phyloP scores from a whole-genome alignment of 331 rosid species.

The Rhamnella rubrinervis region DNA sequence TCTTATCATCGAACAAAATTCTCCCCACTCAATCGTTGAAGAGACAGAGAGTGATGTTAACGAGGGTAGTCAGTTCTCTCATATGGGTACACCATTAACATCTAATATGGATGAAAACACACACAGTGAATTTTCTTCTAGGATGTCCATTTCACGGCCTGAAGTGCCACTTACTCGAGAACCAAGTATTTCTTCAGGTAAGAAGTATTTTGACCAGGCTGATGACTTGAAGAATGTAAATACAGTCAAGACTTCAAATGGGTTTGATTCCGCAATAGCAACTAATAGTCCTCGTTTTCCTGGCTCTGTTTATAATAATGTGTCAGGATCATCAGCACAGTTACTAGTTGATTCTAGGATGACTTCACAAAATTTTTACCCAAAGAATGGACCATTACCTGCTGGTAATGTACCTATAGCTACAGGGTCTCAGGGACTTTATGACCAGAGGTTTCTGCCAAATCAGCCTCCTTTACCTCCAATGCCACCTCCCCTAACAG shows the following conservation, averaged over 20 bases:
- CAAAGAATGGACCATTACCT: conserved; percentile 68
- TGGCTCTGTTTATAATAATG: conserved; percentile 46
- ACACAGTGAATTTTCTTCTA: conserved; percentile 84
- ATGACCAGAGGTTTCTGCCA: conserved; percentile 72
- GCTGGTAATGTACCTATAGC: conserved; percentile 48
- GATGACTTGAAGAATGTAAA: conserved; percentile 64
- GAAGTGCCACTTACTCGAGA: conserved; percentile 77
- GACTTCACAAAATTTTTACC: conserved; percentile 53
- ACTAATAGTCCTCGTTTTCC: conserved; percentile 55
- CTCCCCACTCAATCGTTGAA: conserved; percentile 95
- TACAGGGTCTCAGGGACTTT: conserved; percentile 68
- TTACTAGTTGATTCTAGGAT: conserved; percentile 57
- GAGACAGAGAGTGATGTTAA: conserved; percentile 86
- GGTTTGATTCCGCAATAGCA: conserved; percentile 57
- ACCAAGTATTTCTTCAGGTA: conserved; percentile 82
- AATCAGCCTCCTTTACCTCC: conserved; percentile 98
- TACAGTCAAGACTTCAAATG: conserved; percentile 45
- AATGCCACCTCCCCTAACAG: conserved; percentile 81
- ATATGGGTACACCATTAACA: conserved; percentile 56
- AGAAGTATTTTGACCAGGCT: conserved; percentile 71
- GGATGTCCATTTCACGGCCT: conserved; percentile 81
- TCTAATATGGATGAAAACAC: conserved; percentile 77
- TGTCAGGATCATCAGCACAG: conserved; percentile 54
- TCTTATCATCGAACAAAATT: conserved; percentile 67
- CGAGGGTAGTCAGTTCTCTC: conserved; percentile 66